Conservation (phyloP, 306 rosid species). For the Inga leiocalycina region DNA sequence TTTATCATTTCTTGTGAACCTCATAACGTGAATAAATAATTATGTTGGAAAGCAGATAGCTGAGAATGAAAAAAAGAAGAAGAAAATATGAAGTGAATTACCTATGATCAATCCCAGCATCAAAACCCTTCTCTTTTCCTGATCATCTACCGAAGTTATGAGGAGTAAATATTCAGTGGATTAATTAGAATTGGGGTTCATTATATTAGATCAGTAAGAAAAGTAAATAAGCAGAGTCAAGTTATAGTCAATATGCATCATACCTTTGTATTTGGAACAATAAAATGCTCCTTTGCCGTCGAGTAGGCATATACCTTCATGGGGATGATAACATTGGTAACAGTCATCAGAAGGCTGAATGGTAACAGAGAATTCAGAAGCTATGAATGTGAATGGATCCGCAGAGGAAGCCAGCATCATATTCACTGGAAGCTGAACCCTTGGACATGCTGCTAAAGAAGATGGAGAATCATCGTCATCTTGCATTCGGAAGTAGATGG, state of each 20-base stretch:
- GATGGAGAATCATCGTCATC: background rate
- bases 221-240: background rate
- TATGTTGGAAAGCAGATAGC: background rate
- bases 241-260: background rate
- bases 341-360: constrained; percentile 12
- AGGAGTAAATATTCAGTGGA: background rate
- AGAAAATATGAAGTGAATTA: background rate
- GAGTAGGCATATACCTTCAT: background rate
- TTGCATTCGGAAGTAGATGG: constrained; percentile 20
- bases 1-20: background rate
- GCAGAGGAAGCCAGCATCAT: background rate
- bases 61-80: background rate
- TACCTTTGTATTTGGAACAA: constrained; percentile 34
- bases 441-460: constrained; percentile 26
- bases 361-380: constrained; percentile 4
- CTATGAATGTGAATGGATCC: constrained; percentile 3
- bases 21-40: background rate
- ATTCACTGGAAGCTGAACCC: constrained; percentile 23
- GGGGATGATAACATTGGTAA: rapidly evolving
- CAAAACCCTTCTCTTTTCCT: background rate
- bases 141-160: background rate
- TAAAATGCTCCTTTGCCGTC: background rate
- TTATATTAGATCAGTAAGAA: background rate
- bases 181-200: background rate
- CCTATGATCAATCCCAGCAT: background rate